Percentiles rank a stretch among this genome's conserved stretches.
phyloP scores from a whole-genome alignment of 192 early-diverging fungal genomes.

The Helicostylum pulchrum region DNA sequence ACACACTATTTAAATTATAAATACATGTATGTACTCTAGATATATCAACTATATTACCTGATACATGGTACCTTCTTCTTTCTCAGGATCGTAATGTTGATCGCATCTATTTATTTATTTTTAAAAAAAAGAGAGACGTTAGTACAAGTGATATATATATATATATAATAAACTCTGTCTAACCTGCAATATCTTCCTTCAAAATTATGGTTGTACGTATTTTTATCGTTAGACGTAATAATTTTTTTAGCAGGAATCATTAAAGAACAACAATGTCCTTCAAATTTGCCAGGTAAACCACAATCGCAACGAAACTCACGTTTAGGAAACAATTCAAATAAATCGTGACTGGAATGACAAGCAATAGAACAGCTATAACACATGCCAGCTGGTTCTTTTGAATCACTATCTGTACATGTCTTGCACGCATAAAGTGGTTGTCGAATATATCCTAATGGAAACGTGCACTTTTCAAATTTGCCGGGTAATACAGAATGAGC shows the following conservation, averaged over 20 bases:
- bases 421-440: constrained; percentile 82
- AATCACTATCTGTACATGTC: constrained; percentile 55
- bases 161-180: background rate
- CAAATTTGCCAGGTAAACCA: constrained; percentile 57
- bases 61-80: constrained; percentile 72
- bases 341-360: constrained; percentile 72
- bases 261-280: constrained; percentile 37
- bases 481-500: constrained; percentile 59
- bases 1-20: constrained; percentile 62
- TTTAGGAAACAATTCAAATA: constrained; percentile 85
- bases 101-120: constrained; percentile 59
- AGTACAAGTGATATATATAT: constrained; percentile 52
- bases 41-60: constrained; percentile 29
- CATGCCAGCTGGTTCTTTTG: constrained; percentile 48
- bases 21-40: background rate
- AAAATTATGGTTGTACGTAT: constrained; percentile 85
- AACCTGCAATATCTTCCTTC: constrained; percentile 77
- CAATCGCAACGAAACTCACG: constrained; percentile 89
- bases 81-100: constrained; percentile 66
- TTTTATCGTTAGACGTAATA: constrained; percentile 55
- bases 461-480: constrained; percentile 74
- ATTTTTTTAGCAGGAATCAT: constrained; percentile 29
- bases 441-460: constrained; percentile 67
- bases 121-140: constrained; percentile 52
- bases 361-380: constrained; percentile 80